Evolutionary conservation across 805 yeast genomes (phyloP).

Genomic region (Tetrapisispora phaffii): DNA sequence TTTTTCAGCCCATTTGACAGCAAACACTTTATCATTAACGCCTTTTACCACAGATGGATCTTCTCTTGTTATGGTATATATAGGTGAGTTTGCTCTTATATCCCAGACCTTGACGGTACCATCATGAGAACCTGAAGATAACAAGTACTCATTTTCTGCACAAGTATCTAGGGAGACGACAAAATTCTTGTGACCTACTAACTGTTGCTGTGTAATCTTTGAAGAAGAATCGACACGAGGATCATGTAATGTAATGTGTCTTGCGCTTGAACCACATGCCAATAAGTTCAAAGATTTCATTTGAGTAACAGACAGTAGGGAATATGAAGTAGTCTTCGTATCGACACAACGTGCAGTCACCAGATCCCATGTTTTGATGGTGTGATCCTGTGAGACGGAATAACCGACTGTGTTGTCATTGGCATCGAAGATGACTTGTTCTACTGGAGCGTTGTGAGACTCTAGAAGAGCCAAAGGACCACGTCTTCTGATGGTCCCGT

Average conservation of each 20-base stretch:
- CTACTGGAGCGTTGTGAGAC: conserved; percentile 81
- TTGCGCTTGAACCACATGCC: conserved; percentile 95
- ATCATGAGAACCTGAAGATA: conserved; percentile 90
- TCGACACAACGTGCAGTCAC: conserved; percentile 79
- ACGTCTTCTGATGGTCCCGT: conserved; percentile 66
- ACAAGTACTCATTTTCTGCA: conserved; percentile 71
- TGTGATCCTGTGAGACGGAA: conserved; percentile 92
- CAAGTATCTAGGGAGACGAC: conserved; percentile 69
- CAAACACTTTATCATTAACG: conserved; percentile 61
- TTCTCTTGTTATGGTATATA: conserved; percentile 77
- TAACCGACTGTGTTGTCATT: conserved; percentile 75
- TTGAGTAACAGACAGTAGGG: conserved; percentile 66
- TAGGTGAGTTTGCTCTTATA: conserved; percentile 69
- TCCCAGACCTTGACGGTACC: conserved; percentile 96
- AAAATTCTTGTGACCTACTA: conserved; percentile 84
- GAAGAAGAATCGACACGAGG: conserved; percentile 60
- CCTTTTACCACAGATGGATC: conserved; percentile 35
- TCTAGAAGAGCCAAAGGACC: conserved; percentile 72
- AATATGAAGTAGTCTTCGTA: conserved; percentile 76
- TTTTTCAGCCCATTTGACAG: conserved; percentile 70
- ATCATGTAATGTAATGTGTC: conserved; percentile 90
- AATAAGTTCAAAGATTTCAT: conserved; percentile 59
- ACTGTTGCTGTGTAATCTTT: conserved; percentile 57
- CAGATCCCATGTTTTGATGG: conserved; percentile 93
- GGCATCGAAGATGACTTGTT: conserved; percentile 66